Conservation (phyloP, 2,329 filamentous ascomycete genomes). For the Ceratocystis lukuohia region DNA sequence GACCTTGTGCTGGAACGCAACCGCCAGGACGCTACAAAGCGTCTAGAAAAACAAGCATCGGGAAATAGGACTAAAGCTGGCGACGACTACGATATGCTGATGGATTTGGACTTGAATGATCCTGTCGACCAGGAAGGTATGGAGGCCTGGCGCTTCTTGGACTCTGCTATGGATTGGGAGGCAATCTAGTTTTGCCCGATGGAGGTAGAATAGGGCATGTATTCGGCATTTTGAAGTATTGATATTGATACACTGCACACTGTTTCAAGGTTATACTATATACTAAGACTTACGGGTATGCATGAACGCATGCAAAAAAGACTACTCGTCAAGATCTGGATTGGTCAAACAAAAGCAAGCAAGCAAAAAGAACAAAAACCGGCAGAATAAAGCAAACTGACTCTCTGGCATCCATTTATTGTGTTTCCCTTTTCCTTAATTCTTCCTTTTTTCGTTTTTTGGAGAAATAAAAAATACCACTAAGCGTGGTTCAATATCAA, state of each 20-base stretch:
- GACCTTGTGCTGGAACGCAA: constrained; percentile 37
- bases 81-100: constrained; percentile 3
- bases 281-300: background rate
- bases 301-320: background rate
- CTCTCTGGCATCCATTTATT: no score
- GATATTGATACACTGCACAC: background rate
- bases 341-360: background rate
- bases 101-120: constrained; percentile 22
- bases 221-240: background rate
- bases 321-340: background rate
- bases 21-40: constrained; percentile 16
- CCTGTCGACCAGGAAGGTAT: constrained; percentile 21
- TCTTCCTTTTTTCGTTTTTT: background rate
- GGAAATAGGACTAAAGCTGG: background rate
- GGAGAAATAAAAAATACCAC: no score
- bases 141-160: constrained; percentile 41
- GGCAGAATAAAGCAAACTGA: no score
- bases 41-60: constrained; percentile 15
- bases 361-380: no score
- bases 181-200: constrained; percentile 20
- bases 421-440: background rate
- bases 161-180: constrained; percentile 49
- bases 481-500: background rate
- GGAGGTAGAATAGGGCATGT: background rate
- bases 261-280: no score